A percentile compares a stretch with the other conserved stretches of the same genome.
These are phyloP conservation scores for Rhizoctonia solani DNA, from an alignment of 1,284 basidiomycete genomes.

Conservation along the genomic window DNA sequence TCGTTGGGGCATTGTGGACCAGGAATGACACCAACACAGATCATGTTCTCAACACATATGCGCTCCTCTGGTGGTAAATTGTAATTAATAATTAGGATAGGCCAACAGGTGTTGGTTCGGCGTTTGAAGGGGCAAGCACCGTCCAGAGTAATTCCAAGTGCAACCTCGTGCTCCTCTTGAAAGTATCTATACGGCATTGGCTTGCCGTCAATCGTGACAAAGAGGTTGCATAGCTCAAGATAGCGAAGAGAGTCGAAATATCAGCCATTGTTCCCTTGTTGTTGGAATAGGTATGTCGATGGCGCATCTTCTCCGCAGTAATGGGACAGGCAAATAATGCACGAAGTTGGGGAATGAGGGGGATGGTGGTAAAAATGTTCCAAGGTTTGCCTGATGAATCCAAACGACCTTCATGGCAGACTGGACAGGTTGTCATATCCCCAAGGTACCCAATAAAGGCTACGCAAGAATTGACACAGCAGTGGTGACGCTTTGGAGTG, in stretches of 20 bases:
- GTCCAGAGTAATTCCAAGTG: constrained; percentile 34
- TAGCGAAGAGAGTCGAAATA: constrained; percentile 36
- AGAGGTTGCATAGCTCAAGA: not conserved
- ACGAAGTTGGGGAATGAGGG: not conserved
- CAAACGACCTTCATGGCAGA: constrained; percentile 44
- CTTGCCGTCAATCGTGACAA: constrained; percentile 20
- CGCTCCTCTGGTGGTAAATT: constrained; percentile 34
- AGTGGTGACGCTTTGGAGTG: constrained; percentile 15
- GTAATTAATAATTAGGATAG: constrained; percentile 32
- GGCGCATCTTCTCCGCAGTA: not conserved
- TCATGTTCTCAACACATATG: constrained; percentile 19
- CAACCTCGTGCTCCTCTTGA: constrained; percentile 18
- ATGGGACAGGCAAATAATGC: not conserved
- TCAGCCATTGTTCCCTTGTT: not conserved
- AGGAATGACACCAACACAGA: constrained; percentile 36
- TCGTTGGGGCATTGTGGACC: constrained; percentile 30
- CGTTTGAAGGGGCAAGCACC: constrained; percentile 29
- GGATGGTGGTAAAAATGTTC: not conserved
- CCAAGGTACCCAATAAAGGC: constrained; percentile 30
- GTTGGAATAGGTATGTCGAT: not conserved
- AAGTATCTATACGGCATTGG: constrained; percentile 17
- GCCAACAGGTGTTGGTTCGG: constrained; percentile 17
- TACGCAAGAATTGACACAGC: constrained; percentile 38
- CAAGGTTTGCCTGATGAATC: not conserved
- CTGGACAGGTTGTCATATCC: constrained; percentile 41